phyloP scores from a whole-genome alignment of 306 rosid genomes.

The Prunus salicina region DNA sequence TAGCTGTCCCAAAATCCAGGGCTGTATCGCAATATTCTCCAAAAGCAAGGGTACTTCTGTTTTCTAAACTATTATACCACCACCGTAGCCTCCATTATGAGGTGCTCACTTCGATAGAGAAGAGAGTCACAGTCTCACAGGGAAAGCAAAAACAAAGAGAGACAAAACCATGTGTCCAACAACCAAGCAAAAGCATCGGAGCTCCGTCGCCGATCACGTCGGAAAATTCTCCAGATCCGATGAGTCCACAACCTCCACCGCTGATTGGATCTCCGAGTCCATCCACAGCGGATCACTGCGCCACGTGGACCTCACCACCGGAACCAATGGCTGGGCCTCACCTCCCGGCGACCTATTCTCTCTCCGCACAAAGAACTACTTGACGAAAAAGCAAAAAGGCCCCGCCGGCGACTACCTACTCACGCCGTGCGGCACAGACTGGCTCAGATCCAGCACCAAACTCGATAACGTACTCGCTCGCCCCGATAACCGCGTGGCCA shows the following conservation, averaged over 20 bases:
- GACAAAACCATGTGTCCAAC: slow-evolving; percentile 45
- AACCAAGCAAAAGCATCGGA: slow-evolving; percentile 35
- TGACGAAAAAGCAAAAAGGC: slow-evolving; percentile 48
- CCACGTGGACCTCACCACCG: slow-evolving; percentile 61
- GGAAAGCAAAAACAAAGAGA: not conserved
- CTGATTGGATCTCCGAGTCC: slow-evolving; percentile 57
- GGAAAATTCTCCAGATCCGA: slow-evolving; percentile 24
- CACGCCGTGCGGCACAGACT: slow-evolving; percentile 73
- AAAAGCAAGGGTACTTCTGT: slow-evolving; percentile 9
- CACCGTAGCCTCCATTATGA: not conserved
- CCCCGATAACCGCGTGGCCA: slow-evolving; percentile 61
- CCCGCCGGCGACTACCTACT: slow-evolving; percentile 79
- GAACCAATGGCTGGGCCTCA: slow-evolving; percentile 90
- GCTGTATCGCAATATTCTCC: not conserved
- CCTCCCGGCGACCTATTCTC: slow-evolving; percentile 82
- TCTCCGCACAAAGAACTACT: slow-evolving; percentile 60
- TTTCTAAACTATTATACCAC: not conserved
- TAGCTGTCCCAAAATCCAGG: not conserved
- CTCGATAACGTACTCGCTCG: slow-evolving; percentile 85
- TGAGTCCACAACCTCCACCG: slow-evolving; percentile 24
- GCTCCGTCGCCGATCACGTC: slow-evolving; percentile 31
- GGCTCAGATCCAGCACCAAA: slow-evolving; percentile 70
- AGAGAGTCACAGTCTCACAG: not conserved
- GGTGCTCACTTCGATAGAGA: not conserved
- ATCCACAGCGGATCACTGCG: slow-evolving; percentile 69